Evolutionary conservation across 2,329 filamentous ascomycete species (phyloP), one percentile per base, ranked within the genome.

Genomic region (Cladophialophora chaetospira): DNA sequence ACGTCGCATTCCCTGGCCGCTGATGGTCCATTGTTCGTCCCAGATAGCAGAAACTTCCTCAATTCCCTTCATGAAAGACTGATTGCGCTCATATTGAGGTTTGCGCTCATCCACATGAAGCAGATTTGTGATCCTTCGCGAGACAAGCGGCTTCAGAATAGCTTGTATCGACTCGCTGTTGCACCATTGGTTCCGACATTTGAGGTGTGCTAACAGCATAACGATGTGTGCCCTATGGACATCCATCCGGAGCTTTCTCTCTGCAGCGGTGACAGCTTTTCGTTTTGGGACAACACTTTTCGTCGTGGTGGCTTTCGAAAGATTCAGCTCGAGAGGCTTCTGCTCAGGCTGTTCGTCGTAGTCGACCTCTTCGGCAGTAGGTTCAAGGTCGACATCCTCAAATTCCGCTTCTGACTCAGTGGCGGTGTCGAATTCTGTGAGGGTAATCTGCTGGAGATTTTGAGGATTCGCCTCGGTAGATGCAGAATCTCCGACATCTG

Each of bases 221-320:
- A 97, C 75, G 0, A 97, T 63, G 73, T 99, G 92, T 60, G 86
- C 78, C 72, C 93, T 96, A 72, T 99, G 94, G n/a, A 91, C 79
- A 49, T 90, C 82, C 26, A 94, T 70, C 17, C 92, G 84, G 26
- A 79, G 69, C 44, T 78, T 80, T 61, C 80, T 85, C 61, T 88
- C 85, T 1, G 77, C 76, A 5, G 76, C 75, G 1, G 82, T 82
- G 13, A 81, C 73, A 17, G 81, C 78, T 59, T 80, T 83, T 50
- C 81, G 75, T 61, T 77, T 75, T 25, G 68, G 59, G 9, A 62
- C 19, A 23, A 10, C 25, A 23, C 55, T 58, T 15, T 29, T 50
- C n/a, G 55, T 21, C n/a, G 53, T 60, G 31, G 11, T 50, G 8
- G 51, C 47, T 61, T 31, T 64, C 61, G 62, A 62, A 8, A 75